A percentile compares a stretch with the other conserved stretches of the same genome.
Evolutionary conservation across 352 stramenopile species (phyloP).

Genomic region (Pythium insidiosum): DNA sequence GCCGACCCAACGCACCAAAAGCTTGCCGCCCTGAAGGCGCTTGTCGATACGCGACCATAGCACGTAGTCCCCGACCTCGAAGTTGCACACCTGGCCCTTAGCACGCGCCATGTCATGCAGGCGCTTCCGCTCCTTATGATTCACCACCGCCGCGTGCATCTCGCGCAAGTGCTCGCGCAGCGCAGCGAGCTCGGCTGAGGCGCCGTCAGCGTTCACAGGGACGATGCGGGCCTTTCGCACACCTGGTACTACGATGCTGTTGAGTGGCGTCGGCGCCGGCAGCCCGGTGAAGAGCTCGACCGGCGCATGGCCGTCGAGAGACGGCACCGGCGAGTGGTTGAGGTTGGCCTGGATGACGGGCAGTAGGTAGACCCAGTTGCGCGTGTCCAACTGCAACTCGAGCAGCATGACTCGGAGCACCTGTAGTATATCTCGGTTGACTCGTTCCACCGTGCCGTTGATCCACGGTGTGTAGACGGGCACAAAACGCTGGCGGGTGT

Average conservation of each 20-base stretch:
- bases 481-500: not conserved
- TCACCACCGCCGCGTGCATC: not conserved
- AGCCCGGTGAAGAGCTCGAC: conserved; percentile 8
- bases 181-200: not conserved
- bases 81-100: conserved; percentile 4
- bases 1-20: conserved; percentile 14
- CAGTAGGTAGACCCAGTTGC: conserved; percentile 5
- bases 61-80: conserved; percentile 11
- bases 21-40: conserved; percentile 9
- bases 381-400: conserved; percentile 7
- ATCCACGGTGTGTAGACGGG: conserved; percentile 10
- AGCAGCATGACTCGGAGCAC: conserved; percentile 7
- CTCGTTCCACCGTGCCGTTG: conserved; percentile 8
- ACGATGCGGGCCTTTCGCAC: not conserved
- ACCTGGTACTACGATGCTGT: not conserved
- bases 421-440: conserved; percentile 11
- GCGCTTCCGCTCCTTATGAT: not conserved
- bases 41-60: conserved; percentile 17
- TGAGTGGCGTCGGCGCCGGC: not conserved
- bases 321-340: conserved; percentile 3
- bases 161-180: not conserved
- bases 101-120: not conserved
- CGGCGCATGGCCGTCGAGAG: not conserved
- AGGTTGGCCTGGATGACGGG: conserved; percentile 5
- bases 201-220: not conserved